Evolutionary conservation across 345 rosid species (phyloP), one percentile per base, ranked within the genome.

Genomic region (Boechera retrofracta): DNA sequence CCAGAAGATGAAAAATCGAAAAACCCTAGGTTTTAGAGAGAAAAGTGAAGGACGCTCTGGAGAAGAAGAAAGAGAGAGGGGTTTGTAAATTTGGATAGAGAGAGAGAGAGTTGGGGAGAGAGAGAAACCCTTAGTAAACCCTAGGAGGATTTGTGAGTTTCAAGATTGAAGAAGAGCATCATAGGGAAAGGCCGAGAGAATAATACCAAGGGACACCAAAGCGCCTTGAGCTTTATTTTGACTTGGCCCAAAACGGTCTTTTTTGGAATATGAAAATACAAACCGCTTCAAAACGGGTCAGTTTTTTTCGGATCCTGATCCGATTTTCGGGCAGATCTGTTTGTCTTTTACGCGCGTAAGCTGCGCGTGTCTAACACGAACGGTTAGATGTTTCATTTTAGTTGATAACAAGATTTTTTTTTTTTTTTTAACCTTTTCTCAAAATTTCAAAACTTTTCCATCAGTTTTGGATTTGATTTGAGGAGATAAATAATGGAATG

Each of bases 41-140:
- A 67, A 16, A 24, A 48, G 64, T 49, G 3, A 26, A 26, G 28
- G 73, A 44, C 29, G 61, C 48, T 64, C 7, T 48, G 56, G 28
- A 35, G 61, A 47, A 47, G 52, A 44, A n/a, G 24, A 48, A 24
- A 39, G 28, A 60, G n/a, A 38, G 13, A 63, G 1, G 44, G 45
- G 62, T 6, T 35, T 35, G 38, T 21, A 4, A 35, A 35, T 60
- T 38, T 26, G 76, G 33, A 13, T 47, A 44, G 64, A 63, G 52
- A 38, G 67, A 2, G n/a, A n/a, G n/a, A n/a, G n/a, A n/a, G n/a
- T n/a, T n/a, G n/a, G n/a, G n/a, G n/a, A n/a, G 77, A 65, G 61
- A 70, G 75, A 42, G 80, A 82, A 78, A 83, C 86, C 85, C 83
- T 81, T 76, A 67, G 39, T 70, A 87, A 87, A 82, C 85, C 86